Conservation (phyloP, 345 rosid genomes). For the Viola odorata region DNA sequence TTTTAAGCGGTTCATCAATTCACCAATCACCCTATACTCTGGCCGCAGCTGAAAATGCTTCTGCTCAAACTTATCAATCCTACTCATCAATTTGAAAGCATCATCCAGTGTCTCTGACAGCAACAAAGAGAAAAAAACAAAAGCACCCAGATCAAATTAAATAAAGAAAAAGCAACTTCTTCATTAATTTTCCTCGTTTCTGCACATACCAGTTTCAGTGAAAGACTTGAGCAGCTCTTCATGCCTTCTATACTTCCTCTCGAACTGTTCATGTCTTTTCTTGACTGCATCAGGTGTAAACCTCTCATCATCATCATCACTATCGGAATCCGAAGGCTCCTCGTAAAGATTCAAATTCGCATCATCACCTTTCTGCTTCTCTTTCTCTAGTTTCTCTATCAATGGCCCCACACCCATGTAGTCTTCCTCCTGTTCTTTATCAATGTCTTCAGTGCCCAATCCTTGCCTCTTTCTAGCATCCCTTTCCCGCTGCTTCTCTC, state of each 20-base stretch:
- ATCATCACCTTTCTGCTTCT: slow-evolving; percentile 38
- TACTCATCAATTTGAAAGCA: slow-evolving; percentile 67
- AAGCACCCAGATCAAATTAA: background rate
- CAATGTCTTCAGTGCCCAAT: slow-evolving; percentile 65
- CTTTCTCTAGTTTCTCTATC: slow-evolving; percentile 69
- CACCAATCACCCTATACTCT: slow-evolving; percentile 88
- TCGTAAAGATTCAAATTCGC: slow-evolving; percentile 32
- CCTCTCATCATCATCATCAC: slow-evolving; percentile 57
- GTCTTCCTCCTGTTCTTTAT: slow-evolving; percentile 77
- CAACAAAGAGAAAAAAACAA: background rate
- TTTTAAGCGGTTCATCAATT: slow-evolving; percentile 72
- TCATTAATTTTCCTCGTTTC: background rate
- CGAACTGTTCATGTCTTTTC: slow-evolving; percentile 32
- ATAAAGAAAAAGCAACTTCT: background rate
- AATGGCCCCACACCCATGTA: slow-evolving; percentile 67
- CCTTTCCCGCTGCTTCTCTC: slow-evolving; percentile 65
- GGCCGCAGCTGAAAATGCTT: slow-evolving; percentile 68
- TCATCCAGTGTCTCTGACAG: slow-evolving; percentile 69
- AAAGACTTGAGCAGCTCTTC: slow-evolving; percentile 61
- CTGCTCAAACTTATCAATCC: slow-evolving; percentile 71
- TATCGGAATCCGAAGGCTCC: slow-evolving; percentile 73
- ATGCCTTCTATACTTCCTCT: slow-evolving; percentile 56
- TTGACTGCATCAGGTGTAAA: slow-evolving; percentile 30
- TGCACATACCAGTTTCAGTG: slow-evolving; percentile 38
- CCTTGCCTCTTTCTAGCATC: slow-evolving; percentile 65